Conservation (phyloP, 106 monocot genomes). For the Platanthera guangdongensis region DNA sequence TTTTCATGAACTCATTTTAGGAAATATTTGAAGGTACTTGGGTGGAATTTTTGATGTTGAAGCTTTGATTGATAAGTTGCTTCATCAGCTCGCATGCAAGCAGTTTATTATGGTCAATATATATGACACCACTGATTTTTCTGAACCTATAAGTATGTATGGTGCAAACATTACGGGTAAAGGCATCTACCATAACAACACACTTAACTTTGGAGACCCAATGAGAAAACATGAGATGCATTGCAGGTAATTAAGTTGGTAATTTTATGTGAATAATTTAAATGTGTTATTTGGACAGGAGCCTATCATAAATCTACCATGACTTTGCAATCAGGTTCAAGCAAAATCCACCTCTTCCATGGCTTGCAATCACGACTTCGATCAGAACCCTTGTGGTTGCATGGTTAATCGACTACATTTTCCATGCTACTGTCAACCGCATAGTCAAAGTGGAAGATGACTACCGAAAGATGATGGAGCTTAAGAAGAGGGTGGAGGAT, state of each 20-base stretch:
- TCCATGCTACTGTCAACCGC: constrained; percentile 91
- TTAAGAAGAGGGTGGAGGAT: constrained; percentile 84
- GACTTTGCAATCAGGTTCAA: constrained; percentile 49
- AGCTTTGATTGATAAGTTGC: constrained; percentile 87
- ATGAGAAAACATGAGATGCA: constrained; percentile 96
- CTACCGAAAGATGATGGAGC: constrained; percentile 83
- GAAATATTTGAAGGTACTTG: constrained; percentile 52
- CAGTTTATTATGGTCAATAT: constrained; percentile 90
- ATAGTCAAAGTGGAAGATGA: constrained; percentile 98
- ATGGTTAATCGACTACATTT: constrained; percentile 81
- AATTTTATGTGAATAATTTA: neutral
- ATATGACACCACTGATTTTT: constrained; percentile 72
- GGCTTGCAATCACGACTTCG: constrained; percentile 93
- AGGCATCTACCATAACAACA: constrained; percentile 64
- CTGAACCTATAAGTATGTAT: constrained; percentile 80
- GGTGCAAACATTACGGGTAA: constrained; percentile 46
- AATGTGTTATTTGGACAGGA: neutral
- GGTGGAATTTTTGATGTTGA: constrained; percentile 98
- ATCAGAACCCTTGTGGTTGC: constrained; percentile 83
- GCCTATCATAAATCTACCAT: neutral
- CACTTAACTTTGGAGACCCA: constrained; percentile 92
- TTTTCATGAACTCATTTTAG: neutral
- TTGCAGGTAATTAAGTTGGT: constrained; percentile 63
- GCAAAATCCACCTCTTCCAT: constrained; percentile 72
- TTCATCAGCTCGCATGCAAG: constrained; percentile 92